Base-by-base conservation (phyloP, 2,329 filamentous ascomycete species). In the Hypoxylon rubiginosum region DNA sequence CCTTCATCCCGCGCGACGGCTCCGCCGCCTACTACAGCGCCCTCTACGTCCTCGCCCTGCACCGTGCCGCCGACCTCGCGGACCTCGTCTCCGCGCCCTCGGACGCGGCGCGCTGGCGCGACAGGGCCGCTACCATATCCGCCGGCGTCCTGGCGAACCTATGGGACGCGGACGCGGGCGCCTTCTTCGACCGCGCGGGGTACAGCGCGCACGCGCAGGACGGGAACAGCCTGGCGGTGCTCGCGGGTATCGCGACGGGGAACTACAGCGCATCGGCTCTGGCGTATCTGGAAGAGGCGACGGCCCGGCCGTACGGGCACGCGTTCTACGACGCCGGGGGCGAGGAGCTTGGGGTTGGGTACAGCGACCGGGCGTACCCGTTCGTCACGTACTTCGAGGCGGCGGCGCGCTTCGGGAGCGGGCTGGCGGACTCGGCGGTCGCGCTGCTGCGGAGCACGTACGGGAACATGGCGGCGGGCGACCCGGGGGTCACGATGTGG, bases 301-400 rank as follows among this genome's bases (percentile, higher is more conserved):
- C 79, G 17, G 71, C 77, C 0, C 75, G 76, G 7, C 73, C 74
- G 0, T 85, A 85, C 64, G 84, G 84, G 2, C 86, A 86, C 67
- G 77, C 84, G 1, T 86, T 86, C 70, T 86, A 84, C 70, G 84
- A 86, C 71, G 82, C 80, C 39, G 80, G 78, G 46, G 70, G 76
- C 3, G 72, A 84, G 4, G 69, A 63, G 4, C 67, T 76, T 0
- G 72, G 69, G 0, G 66, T 65, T 0, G 80, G 77, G 0, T 84
- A 80, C 69, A 79, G 79, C 2, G 72, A 82, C 53, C 79, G 83
- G 11, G 84, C 86, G 3, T 86, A 86, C 58, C 78, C 84, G 2
- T 85, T 86, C 66, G 80, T 83, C 17, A 85, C 84, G 1, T 86
- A 84, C 71, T 86, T 86, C 67, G 84, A 86, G 74, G 77, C 84